A percentile compares a stretch with the other conserved stretches of the same genome.
Conservation (phyloP, 2,329 filamentous ascomycete species). For the Sporothrix phasma region DNA sequence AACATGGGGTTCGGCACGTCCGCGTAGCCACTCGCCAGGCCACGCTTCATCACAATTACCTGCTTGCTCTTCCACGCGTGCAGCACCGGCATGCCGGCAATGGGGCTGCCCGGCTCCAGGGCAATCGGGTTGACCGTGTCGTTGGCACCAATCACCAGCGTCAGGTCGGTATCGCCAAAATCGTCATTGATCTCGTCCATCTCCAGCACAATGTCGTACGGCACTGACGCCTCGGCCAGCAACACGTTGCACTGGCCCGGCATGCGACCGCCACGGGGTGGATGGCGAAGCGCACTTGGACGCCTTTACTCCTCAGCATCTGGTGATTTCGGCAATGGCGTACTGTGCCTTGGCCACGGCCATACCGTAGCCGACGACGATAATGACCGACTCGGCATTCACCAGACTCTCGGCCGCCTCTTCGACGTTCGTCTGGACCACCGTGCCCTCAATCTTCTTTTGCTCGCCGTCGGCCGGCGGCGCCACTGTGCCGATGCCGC, state of each 20-base stretch:
- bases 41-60: slow-evolving; percentile 86
- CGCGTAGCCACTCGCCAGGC: slow-evolving; percentile 80
- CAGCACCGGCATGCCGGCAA: slow-evolving; percentile 86
- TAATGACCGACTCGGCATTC: slow-evolving; percentile 75
- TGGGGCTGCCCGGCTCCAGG: slow-evolving; percentile 69
- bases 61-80: slow-evolving; percentile 93
- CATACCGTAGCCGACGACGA: slow-evolving; percentile 90
- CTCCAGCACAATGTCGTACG: slow-evolving; percentile 85
- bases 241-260: slow-evolving; percentile 89
- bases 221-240: slow-evolving; percentile 76
- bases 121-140: slow-evolving; percentile 90
- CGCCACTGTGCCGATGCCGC: slow-evolving; percentile 50
- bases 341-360: slow-evolving; percentile 91
- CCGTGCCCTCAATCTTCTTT: slow-evolving; percentile 69
- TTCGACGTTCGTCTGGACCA: slow-evolving; percentile 69
- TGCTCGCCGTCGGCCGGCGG: slow-evolving; percentile 52
- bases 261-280: slow-evolving; percentile 90
- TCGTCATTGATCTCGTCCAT: slow-evolving; percentile 97
- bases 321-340: slow-evolving; percentile 75
- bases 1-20: slow-evolving; percentile 93
- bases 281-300: slow-evolving; percentile 81
- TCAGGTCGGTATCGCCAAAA: slow-evolving; percentile 75
- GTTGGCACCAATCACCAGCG: slow-evolving; percentile 82
- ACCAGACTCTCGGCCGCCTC: slow-evolving; percentile 68
- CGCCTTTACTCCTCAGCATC: slow-evolving; percentile 60